Evolutionary conservation across 2,329 filamentous ascomycete species (phyloP).

Genomic region (Epichloe glyceriae): DNA sequence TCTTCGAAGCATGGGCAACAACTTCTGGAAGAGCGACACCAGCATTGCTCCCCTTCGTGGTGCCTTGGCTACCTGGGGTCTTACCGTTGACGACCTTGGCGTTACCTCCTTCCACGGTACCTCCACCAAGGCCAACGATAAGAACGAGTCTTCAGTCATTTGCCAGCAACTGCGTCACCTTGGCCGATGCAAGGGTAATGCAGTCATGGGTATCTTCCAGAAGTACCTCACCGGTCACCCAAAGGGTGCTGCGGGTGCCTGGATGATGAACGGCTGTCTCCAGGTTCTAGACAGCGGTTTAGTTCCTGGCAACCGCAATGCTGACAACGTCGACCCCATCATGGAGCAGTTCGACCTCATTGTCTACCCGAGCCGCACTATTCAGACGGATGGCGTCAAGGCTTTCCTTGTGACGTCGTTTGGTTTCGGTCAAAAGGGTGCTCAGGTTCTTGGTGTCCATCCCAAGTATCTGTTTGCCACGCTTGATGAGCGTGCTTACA

Average conservation of each 20-base stretch:
- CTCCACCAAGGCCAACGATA: conserved; percentile 96
- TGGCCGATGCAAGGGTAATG: conserved; percentile 91
- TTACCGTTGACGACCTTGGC: conserved; percentile 88
- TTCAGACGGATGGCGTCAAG: conserved; percentile 97
- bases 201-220: conserved; percentile 93
- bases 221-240: conserved; percentile 98
- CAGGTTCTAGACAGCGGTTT: conserved; percentile 90
- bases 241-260: conserved; percentile 96
- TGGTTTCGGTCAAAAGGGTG: conserved; percentile 97
- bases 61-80: conserved; percentile 92
- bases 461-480: conserved; percentile 90
- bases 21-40: conserved; percentile 95
- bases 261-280: conserved; percentile 98
- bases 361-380: conserved; percentile 85
- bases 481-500: conserved; percentile 76
- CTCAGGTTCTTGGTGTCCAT: conserved; percentile 93
- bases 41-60: conserved; percentile 91
- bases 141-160: conserved; percentile 97
- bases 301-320: conserved; percentile 93
- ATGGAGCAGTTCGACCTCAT: conserved; percentile 99
- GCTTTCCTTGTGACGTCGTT: conserved; percentile 98
- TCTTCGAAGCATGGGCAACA: conserved; percentile 85
- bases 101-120: conserved; percentile 99
- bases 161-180: conserved; percentile 94
- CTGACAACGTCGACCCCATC: conserved; percentile 88